Base-by-base conservation (phyloP, 768 basidiomycete genomes). In the Boletus barrowsii region DNA sequence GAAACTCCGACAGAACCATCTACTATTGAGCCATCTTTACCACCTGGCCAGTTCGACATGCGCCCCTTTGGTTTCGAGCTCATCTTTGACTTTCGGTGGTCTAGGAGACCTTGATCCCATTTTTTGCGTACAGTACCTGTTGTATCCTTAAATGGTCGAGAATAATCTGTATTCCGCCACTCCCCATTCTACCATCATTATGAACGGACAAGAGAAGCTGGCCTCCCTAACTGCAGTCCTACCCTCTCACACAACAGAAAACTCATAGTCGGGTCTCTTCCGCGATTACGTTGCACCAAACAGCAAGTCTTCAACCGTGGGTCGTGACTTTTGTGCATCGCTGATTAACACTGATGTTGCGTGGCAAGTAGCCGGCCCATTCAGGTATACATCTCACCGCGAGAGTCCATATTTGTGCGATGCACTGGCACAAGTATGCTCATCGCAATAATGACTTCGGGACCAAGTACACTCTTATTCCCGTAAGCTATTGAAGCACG, bases 71-170 rank as follows among this genome's bases (percentile, higher is more conserved):
- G 90, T 10, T 73, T 93, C 42, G 83, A 82, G 41, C 72, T 92
- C 53, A 73, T 90, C 37, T 53, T 93, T 41, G 91, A 93, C 66
- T 83, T 92, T 66, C 76, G 84, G 45, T 90, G 88, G 89, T 77
- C 79, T 29, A 61, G 42, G 46, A 56, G 30, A 35, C 44, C 61
- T 17, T 69, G 58, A 62, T 42, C 22, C 40, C 29, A 18, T 33
- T 54, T 55, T n/a, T 50, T 53, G 36, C 53, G 44, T 58, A 56
- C 35, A 51, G 42, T 51, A 59, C 46, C 14, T 53, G 54, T 49
- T 69, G 61, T 68, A 69, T 60, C 45, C 55, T 18, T 57, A 54
- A 50, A 20, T 35, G 60, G 42, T 30, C 39, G 29, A 53, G 60
- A 55, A 15, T 45, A 14, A 49, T 56, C 11, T 58, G 61, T 61